Evolutionary conservation across 306 rosid species (phyloP).

Genomic region (Astragalus membranaceus): DNA sequence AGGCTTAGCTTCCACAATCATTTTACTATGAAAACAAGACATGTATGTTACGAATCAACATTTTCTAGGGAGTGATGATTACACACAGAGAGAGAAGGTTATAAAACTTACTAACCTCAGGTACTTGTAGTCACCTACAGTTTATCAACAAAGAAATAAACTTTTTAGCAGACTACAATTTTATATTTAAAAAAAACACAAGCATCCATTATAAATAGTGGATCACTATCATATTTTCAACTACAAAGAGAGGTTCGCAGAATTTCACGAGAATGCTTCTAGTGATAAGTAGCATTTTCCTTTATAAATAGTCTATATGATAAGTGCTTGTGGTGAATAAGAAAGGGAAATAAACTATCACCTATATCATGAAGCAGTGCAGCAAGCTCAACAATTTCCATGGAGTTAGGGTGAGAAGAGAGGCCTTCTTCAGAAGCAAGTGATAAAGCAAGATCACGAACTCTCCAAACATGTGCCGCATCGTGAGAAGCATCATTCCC

Average conservation of each 20-base stretch:
- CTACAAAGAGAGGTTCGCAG: too few species aligned
- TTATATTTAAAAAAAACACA: neutral
- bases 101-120: constrained; percentile 43
- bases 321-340: too few species aligned
- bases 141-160: neutral
- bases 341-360: too few species aligned
- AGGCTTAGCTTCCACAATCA: neutral
- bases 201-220: too few species aligned
- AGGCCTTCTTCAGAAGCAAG: constrained; percentile 73
- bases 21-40: neutral
- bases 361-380: constrained; percentile 86
- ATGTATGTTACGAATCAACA: neutral
- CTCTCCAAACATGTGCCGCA: constrained; percentile 77
- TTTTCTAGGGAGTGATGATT: neutral
- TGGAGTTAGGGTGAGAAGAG: constrained; percentile 49
- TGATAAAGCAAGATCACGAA: constrained; percentile 79
- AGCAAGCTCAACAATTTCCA: constrained; percentile 88
- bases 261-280: too few species aligned
- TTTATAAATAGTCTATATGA: too few species aligned
- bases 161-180: neutral
- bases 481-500: constrained; percentile 91
- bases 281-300: too few species aligned
- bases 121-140: constrained; percentile 82
- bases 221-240: too few species aligned
- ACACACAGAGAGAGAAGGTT: neutral